Conservation (phyloP, 345 rosid genomes). For the Angophora floribunda region DNA sequence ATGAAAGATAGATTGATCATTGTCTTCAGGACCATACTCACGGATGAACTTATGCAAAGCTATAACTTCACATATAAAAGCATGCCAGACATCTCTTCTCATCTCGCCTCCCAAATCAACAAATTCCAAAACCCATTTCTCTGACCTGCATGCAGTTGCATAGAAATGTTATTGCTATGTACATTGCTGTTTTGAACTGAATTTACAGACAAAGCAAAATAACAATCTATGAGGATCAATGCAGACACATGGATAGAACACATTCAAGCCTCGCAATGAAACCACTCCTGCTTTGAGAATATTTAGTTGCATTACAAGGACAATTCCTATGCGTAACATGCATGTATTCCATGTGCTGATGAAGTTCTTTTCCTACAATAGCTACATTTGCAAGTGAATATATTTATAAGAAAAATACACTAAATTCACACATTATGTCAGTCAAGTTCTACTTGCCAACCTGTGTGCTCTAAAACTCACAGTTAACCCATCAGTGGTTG, state of each 20-base stretch:
- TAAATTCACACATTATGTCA: not conserved
- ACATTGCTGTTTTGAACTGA: not conserved
- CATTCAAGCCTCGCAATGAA: not conserved
- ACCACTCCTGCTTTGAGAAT: not conserved
- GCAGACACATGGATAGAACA: not conserved
- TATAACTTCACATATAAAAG: constrained; percentile 70
- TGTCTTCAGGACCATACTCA: constrained; percentile 69
- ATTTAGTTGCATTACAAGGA: not conserved
- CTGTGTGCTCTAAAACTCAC: not conserved
- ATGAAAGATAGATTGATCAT: constrained; percentile 42
- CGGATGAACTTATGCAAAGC: constrained; percentile 65
- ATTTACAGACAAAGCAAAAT: not conserved
- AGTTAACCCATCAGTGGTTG: not conserved
- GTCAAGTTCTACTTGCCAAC: not conserved
- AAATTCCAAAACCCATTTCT: constrained; percentile 83
- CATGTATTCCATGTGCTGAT: not conserved
- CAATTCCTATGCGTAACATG: not conserved
- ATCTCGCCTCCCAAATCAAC: constrained; percentile 94
- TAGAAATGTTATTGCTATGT: not conserved
- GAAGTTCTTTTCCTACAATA: not conserved
- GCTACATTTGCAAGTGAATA: not conserved
- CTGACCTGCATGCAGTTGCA: constrained; percentile 36
- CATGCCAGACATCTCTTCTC: constrained; percentile 95
- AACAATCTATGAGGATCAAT: not conserved
- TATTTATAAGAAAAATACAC: not conserved